Evolutionary conservation across 768 basidiomycete species (phyloP).

Genomic region (Mycena floridula): DNA sequence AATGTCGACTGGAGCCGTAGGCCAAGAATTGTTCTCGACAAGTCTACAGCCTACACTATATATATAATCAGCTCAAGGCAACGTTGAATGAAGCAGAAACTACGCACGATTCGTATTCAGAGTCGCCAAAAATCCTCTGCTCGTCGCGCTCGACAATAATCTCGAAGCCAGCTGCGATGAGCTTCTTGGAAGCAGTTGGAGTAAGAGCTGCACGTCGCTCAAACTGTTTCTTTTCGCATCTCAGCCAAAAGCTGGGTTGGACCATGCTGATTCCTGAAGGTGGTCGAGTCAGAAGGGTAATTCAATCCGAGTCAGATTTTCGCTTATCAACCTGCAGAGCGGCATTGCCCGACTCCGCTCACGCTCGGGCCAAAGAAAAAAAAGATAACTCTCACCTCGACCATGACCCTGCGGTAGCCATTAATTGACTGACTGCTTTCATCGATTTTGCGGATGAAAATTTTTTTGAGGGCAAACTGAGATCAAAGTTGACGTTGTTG

Average conservation of each 20-base stretch:
- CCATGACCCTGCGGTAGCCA: too few species aligned
- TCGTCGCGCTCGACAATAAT: constrained; percentile 89
- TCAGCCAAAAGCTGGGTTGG: constrained; percentile 72
- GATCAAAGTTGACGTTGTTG: too few species aligned
- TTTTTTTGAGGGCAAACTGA: too few species aligned
- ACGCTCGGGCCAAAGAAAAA: too few species aligned
- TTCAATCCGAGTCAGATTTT: too few species aligned
- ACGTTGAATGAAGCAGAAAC: constrained; percentile 14
- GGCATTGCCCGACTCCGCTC: too few species aligned
- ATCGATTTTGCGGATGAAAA: too few species aligned
- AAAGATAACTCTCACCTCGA: too few species aligned
- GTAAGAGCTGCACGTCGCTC: constrained; percentile 91
- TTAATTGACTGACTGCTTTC: too few species aligned
- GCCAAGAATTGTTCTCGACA: constrained; percentile 85
- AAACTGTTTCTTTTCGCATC: constrained; percentile 94
- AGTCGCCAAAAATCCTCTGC: constrained; percentile 90
- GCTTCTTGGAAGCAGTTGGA: constrained; percentile 79
- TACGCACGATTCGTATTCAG: constrained; percentile 86
- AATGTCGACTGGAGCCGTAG: constrained; percentile 59
- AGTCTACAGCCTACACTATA: constrained; percentile 83
- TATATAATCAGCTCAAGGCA: not conserved
- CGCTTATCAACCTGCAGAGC: too few species aligned
- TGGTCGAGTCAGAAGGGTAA: too few species aligned
- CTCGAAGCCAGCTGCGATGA: constrained; percentile 86
- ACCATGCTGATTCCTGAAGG: too few species aligned